These are phyloP conservation scores for Cystobasidium ongulense DNA, from an alignment of 768 basidiomycete genomes.

Conservation along the genomic window DNA sequence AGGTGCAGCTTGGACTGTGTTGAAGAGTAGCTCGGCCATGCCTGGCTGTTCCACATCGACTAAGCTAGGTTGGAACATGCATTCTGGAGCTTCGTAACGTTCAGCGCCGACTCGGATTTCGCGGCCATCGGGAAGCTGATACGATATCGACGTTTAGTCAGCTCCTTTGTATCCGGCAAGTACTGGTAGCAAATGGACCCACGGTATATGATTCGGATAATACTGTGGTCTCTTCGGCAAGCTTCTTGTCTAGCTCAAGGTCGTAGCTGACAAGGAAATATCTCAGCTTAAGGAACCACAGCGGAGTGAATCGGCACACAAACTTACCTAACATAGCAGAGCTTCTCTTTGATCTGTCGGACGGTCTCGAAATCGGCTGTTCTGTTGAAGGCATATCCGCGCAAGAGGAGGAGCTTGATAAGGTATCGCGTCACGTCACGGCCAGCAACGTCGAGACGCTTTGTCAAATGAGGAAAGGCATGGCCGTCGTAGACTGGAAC, in stretches of 20 bases:
- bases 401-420: constrained; percentile 98
- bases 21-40: constrained; percentile 79
- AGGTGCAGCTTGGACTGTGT: constrained; percentile 84
- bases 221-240: constrained; percentile 92
- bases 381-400: constrained; percentile 99
- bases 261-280: constrained; percentile 64
- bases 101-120: constrained; percentile 96
- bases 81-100: constrained; percentile 97
- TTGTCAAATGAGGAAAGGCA: constrained; percentile 86
- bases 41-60: constrained; percentile 72
- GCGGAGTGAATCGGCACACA: background rate
- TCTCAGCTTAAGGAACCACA: background rate
- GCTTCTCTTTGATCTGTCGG: constrained; percentile 94
- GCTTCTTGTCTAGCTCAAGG: constrained; percentile 83
- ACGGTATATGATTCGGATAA: constrained; percentile 95
- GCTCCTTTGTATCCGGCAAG: background rate
- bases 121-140: constrained; percentile 85
- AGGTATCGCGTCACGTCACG: constrained; percentile 96
- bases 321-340: constrained; percentile 87
- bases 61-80: constrained; percentile 98
- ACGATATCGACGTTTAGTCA: background rate
- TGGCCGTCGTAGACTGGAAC: constrained; percentile 98
- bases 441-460: constrained; percentile 91
- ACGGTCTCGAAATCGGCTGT: constrained; percentile 99
- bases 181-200: background rate